Evolutionary conservation across 805 yeast species (phyloP).

Genomic region (Candida corydali): DNA sequence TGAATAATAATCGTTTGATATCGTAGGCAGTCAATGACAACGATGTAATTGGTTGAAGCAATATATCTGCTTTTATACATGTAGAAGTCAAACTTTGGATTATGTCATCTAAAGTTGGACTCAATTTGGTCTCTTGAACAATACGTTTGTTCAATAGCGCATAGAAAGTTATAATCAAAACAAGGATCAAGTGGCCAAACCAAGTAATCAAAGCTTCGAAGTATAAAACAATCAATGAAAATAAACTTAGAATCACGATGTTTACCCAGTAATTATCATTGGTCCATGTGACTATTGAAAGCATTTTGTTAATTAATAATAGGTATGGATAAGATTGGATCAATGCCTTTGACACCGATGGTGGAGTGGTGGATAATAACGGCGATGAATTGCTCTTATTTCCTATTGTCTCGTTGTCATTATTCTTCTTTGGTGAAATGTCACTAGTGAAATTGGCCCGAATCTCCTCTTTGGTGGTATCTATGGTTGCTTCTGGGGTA

Average conservation of each 20-base stretch:
- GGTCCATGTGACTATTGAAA: conserved; percentile 87
- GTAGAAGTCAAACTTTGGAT: conserved; percentile 72
- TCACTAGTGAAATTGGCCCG: conserved; percentile 24
- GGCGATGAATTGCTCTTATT: conserved; percentile 60
- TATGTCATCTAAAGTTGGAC: conserved; percentile 85
- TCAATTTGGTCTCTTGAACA: conserved; percentile 52
- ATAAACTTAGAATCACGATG: conserved; percentile 53
- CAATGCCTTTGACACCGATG: conserved; percentile 80
- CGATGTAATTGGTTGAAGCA: conserved; percentile 75
- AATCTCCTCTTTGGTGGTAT: conserved; percentile 19
- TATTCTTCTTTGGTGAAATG: conserved; percentile 12
- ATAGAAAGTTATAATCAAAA: conserved; percentile 56
- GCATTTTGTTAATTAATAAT: conserved; percentile 60
- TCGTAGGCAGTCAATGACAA: conserved; percentile 74
- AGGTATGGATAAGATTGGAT: conserved; percentile 83
- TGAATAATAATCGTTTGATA: conserved; percentile 71
- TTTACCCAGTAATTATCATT: conserved; percentile 78
- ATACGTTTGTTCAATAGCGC: conserved; percentile 55
- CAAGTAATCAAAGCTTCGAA: conserved; percentile 76
- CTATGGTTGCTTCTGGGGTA: conserved; percentile 6
- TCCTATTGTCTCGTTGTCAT: conserved; percentile 8
- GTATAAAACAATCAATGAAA: conserved; percentile 61
- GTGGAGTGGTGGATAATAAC: conserved; percentile 82
- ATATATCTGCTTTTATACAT: conserved; percentile 69
- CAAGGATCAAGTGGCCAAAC: conserved; percentile 75